Percentiles rank a stretch among this genome's conserved stretches.
Evolutionary conservation across 2,329 filamentous ascomycete species (phyloP).

Genomic region (Pezicula rhizophila): DNA sequence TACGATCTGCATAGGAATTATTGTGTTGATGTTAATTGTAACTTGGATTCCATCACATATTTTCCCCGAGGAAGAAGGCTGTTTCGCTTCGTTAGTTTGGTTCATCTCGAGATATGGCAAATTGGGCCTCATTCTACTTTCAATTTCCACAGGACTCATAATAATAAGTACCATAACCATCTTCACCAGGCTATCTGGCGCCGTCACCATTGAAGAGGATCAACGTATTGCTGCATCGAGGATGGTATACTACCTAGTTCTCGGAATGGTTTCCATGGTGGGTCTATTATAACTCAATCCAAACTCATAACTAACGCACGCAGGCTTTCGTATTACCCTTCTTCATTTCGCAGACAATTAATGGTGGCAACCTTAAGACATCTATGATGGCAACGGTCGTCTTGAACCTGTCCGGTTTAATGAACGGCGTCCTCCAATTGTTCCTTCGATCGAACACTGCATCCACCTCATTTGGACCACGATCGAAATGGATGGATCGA

Average conservation of each 20-base stretch:
- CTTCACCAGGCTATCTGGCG: conserved; percentile 50
- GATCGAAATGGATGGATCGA: conserved; percentile 40
- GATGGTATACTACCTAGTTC: conserved; percentile 59
- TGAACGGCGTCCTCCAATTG: conserved; percentile 59
- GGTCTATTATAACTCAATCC: conserved; percentile 24
- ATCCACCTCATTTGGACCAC: conserved; percentile 46
- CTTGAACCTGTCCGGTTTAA: conserved; percentile 58
- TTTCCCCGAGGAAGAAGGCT: conserved; percentile 49
- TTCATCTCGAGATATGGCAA: conserved; percentile 57
- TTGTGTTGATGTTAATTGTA: conserved; percentile 44
- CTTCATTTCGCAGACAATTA: conserved; percentile 51
- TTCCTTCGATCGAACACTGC: conserved; percentile 60
- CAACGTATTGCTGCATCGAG: conserved; percentile 60
- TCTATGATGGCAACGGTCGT: conserved; percentile 61
- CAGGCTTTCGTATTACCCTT: conserved; percentile 57
- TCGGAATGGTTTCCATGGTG: conserved; percentile 53
- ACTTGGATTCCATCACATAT: conserved; percentile 55
- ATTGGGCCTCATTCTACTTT: conserved; percentile 48
- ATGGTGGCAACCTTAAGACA: conserved; percentile 40
- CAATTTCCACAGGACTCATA: conserved; percentile 43
- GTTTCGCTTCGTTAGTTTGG: conserved; percentile 64
- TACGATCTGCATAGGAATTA: conserved; percentile 45
- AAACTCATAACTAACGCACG: conserved; percentile 21
- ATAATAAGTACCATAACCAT: conserved; percentile 46
- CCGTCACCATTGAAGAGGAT: conserved; percentile 46